Evolutionary conservation across 225 moss, liverwort and hornwort species (phyloP), one percentile per base, ranked within the genome.

Genomic region (Pleurozium schreberi): DNA sequence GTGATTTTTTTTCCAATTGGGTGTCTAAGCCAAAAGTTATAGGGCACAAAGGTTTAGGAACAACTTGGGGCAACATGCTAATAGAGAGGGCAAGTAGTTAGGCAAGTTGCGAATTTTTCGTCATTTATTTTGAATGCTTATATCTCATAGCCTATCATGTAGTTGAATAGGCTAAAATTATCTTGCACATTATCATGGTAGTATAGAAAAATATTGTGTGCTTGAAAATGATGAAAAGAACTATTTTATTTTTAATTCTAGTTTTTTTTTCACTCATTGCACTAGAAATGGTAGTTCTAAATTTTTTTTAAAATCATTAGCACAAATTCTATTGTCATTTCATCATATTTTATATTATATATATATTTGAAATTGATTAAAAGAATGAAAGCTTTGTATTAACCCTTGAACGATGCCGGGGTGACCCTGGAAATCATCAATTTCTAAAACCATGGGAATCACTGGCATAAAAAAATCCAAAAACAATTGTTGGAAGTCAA

Each of bases 11-110:
- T 52, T 36, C 7, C 13, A 8, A 34, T 14, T 0, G 3, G 8
- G 52, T 22, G 2, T 8, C 34, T 34, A 14, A 52, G 5, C 8
- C 6, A 28, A 50, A 75, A 34, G 34, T 13, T 34, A 12, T 8
- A 8, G 13, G 34, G 8, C 13, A 50, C 1, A 2, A 45, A 50
- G 21, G 21, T 50, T 45, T 12, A 34, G 33, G 22, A 8, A 22
- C 0, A 36, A 2, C 2, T 12, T 49, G 3, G 3, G 18, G 4
- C 0, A 18, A 4, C 0, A 1, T 76, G 14, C 5, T 21, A 14
- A 8, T 5, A 76, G 5, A 22, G 20, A 50, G 5, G 4, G 76
- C 52, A 34, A 52, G 8, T 3, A 76, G 2, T n/a, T n/a, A n/a
- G n/a, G n/a, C n/a, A n/a, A n/a, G n/a, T 0, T 14, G 2, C 12